Evolutionary conservation across 129 eudicot genomes (phyloP).

Genomic region (Chrysanthemum seticuspe): DNA sequence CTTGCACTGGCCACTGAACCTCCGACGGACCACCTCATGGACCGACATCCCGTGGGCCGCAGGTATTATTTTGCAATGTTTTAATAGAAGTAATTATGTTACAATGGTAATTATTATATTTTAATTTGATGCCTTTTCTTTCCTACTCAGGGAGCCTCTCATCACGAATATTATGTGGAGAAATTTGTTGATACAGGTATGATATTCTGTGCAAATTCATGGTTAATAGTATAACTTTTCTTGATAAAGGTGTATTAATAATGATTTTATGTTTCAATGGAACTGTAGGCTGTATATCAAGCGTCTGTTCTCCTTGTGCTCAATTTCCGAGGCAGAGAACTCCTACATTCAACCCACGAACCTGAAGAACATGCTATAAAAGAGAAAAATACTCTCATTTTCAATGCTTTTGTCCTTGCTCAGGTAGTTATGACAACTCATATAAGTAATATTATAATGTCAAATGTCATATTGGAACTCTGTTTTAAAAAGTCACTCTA

Average conservation of each 20-base stretch:
- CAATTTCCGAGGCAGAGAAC: constrained; percentile 58
- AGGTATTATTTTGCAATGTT: constrained; percentile 46
- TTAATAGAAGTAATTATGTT: neutral
- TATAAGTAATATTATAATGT: neutral
- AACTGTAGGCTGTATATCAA: constrained; percentile 78
- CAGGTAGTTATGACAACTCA: constrained; percentile 47
- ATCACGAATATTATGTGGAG: constrained; percentile 97
- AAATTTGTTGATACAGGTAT: constrained; percentile 78
- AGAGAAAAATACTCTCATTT: constrained; percentile 81
- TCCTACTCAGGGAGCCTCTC: constrained; percentile 79
- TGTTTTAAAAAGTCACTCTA: constrained; percentile 7
- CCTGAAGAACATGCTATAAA: constrained; percentile 47
- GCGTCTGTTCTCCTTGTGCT: constrained; percentile 68
- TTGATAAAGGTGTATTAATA: constrained; percentile 1
- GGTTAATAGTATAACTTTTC: neutral
- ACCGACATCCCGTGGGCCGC: constrained; percentile 86
- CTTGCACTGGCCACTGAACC: constrained; percentile 97
- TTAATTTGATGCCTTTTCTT: neutral
- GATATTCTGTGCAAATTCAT: neutral
- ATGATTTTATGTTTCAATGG: constrained; percentile 4
- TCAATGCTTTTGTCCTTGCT: constrained; percentile 84
- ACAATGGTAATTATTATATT: neutral
- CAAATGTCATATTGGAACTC: neutral
- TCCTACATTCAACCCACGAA: constrained; percentile 49
- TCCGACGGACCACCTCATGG: constrained; percentile 93